These are phyloP conservation scores for Thermomyces lanuginosus DNA, from an alignment of 2,329 filamentous ascomycete species.

Conservation along the genomic window DNA sequence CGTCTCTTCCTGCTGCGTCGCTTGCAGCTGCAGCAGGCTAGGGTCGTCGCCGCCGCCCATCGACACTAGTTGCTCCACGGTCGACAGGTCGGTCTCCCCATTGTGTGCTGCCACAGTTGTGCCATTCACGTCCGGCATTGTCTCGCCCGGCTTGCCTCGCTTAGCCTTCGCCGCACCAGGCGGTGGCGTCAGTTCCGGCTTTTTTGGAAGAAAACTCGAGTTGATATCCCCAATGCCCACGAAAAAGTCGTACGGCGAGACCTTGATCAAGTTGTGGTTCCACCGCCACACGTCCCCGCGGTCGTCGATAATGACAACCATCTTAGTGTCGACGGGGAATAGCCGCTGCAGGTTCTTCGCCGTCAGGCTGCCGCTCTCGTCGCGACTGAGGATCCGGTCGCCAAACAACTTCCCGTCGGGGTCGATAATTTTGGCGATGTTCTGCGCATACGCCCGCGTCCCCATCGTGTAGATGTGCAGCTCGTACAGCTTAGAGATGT, in stretches of 20 bases:
- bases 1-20: slow-evolving; percentile 70
- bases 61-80: slow-evolving; percentile 58
- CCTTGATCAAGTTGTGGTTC: slow-evolving; percentile 83
- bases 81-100: slow-evolving; percentile 30
- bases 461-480: slow-evolving; percentile 99
- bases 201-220: slow-evolving; percentile 85
- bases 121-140: slow-evolving; percentile 16
- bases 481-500: slow-evolving; percentile 69
- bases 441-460: slow-evolving; percentile 84
- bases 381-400: slow-evolving; percentile 85
- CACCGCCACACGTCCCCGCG: slow-evolving; percentile 93
- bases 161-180: slow-evolving; percentile 14
- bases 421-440: slow-evolving; percentile 85
- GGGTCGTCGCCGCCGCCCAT: slow-evolving; percentile 59
- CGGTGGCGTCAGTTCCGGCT: slow-evolving; percentile 34
- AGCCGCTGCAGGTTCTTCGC: slow-evolving; percentile 79
- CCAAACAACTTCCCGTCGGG: slow-evolving; percentile 79
- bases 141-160: slow-evolving; percentile 10
- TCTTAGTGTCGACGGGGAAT: slow-evolving; percentile 93
- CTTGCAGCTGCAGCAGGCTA: slow-evolving; percentile 53
- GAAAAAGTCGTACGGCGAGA: slow-evolving; percentile 93
- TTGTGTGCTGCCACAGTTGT: slow-evolving; percentile 12
- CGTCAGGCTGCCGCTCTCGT: slow-evolving; percentile 87
- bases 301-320: slow-evolving; percentile 98
- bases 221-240: slow-evolving; percentile 98